A percentile compares a stretch with the other conserved stretches of the same genome.
phyloP scores from a whole-genome alignment of 108 stramenopile species.

The Phaeodactylum tricornutum region DNA sequence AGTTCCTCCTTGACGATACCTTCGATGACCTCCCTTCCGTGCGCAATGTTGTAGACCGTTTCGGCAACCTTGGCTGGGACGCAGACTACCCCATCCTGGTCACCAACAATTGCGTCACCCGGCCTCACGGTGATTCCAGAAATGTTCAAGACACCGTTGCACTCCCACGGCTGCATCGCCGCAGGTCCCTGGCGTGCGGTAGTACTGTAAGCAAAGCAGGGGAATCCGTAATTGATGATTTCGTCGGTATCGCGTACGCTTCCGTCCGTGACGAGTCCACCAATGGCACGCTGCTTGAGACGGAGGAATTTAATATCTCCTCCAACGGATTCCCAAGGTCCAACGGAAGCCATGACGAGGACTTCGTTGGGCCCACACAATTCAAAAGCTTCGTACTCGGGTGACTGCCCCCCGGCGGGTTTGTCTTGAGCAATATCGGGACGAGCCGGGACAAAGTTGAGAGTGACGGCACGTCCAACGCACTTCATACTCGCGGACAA shows the following conservation, averaged over 20 bases:
- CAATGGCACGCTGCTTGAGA: conserved; percentile 66
- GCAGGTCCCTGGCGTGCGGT: conserved; percentile 52
- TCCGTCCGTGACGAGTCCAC: conserved; percentile 85
- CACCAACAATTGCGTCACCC: conserved; percentile 85
- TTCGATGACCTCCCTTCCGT: conserved; percentile 84
- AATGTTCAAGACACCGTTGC: conserved; percentile 67
- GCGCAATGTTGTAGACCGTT: conserved; percentile 80
- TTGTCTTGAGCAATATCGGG: conserved; percentile 84
- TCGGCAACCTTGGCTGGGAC: conserved; percentile 87
- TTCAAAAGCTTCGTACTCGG: conserved; percentile 89
- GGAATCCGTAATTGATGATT: conserved; percentile 86
- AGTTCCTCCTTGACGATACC: conserved; percentile 88
- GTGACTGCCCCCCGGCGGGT: conserved; percentile 71
- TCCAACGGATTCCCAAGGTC: conserved; percentile 77
- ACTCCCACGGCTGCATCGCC: conserved; percentile 89
- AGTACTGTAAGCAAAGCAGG: conserved; percentile 36
- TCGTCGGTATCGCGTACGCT: conserved; percentile 86
- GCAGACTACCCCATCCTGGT: conserved; percentile 86
- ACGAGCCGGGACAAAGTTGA: conserved; percentile 80
- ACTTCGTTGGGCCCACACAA: conserved; percentile 87
- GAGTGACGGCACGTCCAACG: conserved; percentile 78
- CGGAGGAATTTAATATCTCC: conserved; percentile 88
- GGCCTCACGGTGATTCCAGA: conserved; percentile 70
- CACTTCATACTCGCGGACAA: conserved; percentile 63
- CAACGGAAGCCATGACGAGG: conserved; percentile 73